These are phyloP conservation scores for Diddensiella santjacobensis DNA, from an alignment of 805 yeast genomes.

Conservation along the genomic window DNA sequence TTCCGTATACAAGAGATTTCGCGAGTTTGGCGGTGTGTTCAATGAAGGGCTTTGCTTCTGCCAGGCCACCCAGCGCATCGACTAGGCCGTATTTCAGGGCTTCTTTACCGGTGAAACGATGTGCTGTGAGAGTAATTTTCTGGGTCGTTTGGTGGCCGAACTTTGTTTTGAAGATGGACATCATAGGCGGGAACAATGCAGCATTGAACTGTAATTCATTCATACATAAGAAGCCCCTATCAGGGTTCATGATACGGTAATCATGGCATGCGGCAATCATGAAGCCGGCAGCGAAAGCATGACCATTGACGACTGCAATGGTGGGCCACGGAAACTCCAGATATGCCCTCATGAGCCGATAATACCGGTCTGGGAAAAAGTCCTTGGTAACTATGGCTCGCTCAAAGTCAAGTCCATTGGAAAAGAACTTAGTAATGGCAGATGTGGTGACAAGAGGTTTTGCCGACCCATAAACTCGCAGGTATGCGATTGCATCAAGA, in stretches of 20 bases:
- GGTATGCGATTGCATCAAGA: constrained; percentile 32
- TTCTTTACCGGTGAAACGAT: constrained; percentile 33
- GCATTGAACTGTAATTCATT: constrained; percentile 40
- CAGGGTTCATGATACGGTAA: constrained; percentile 38
- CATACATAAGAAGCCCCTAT: constrained; percentile 37
- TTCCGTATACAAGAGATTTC: constrained; percentile 32
- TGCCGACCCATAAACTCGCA: constrained; percentile 27
- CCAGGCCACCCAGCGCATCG: constrained; percentile 34
- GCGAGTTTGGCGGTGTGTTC: constrained; percentile 24
- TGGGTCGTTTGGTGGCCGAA: constrained; percentile 31
- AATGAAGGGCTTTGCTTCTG: constrained; percentile 33
- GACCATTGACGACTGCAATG: constrained; percentile 38
- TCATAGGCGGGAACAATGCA: constrained; percentile 35
- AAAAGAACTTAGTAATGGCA: constrained; percentile 34
- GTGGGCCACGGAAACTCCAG: constrained; percentile 40
- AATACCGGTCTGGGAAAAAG: constrained; percentile 33
- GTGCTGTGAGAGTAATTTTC: constrained; percentile 33
- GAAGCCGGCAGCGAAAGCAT: constrained; percentile 41
- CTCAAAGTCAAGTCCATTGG: constrained; percentile 39
- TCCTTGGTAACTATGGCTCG: constrained; percentile 32
- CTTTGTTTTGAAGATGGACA: constrained; percentile 33
- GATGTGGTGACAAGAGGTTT: constrained; percentile 38
- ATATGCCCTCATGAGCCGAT: constrained; percentile 32
- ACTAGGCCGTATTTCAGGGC: constrained; percentile 30
- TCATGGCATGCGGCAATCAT: constrained; percentile 38